Evolutionary conservation across 768 basidiomycete species (phyloP), one percentile per base, ranked within the genome.

Genomic region (Mycena latifolia): DNA sequence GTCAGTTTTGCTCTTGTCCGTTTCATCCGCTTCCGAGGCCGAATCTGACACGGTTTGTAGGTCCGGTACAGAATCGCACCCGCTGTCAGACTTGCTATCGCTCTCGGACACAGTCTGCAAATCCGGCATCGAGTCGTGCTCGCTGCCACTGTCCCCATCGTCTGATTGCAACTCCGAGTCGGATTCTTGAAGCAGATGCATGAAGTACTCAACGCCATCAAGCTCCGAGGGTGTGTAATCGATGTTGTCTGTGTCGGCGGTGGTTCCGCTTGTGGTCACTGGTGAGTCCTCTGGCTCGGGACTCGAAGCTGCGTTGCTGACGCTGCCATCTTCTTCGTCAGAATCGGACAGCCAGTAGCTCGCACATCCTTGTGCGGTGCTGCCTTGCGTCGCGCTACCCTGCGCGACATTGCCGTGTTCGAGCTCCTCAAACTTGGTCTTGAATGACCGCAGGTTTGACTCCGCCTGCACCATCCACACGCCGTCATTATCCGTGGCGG

Each of bases 401-500:
- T 35, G 33, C 33, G 33, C 33, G 33, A 35, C 33, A 35, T 35
- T 14, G 33, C 33, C 33, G n/a, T n/a, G n/a, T n/a, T n/a, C n/a
- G 33, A 35, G 33, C 33, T 8, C 31, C 60, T 14, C 18, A 51
- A 20, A 43, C 65, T 28, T 22, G 35, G 15, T 14, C 33, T 52
- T 3, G 47, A 61, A 61, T 18, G 10, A 20, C 47, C 31, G 6
- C 47, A 57, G 37, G 29, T 61, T 61, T 18, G 35, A 3, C 3
- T 67, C 65, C 1, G 43, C 65, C 65, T 57, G 55, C 24, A 50
- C 65, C 65, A 67, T 67, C 65, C 65, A 67, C 15, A 67, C 65
- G 41, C 64, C 61, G 61, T 43, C 60, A 28, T 39, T 48, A 24
- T 50, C 33, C 33, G 33, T 46, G 33, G 51, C 60, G 50, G 51